These are phyloP conservation scores for Gastrolobium villosum DNA, from an alignment of 306 rosid species.

Conservation along the genomic window DNA sequence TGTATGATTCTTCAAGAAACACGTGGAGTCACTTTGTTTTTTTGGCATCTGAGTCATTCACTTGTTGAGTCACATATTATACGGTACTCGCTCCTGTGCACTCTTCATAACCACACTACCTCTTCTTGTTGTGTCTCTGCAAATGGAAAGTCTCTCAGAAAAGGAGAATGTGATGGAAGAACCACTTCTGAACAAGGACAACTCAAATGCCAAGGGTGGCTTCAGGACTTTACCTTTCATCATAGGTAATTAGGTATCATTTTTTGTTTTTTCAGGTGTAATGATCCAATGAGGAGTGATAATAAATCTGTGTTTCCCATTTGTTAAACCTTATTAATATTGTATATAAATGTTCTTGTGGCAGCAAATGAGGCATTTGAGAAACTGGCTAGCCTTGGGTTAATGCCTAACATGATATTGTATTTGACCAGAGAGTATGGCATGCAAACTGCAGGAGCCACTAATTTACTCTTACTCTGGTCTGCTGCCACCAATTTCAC, in stretches of 20 bases:
- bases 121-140: background rate
- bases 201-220: slow-evolving; percentile 43
- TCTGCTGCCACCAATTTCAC: slow-evolving; percentile 46
- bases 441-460: slow-evolving; percentile 42
- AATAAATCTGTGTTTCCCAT: background rate
- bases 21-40: too few species aligned
- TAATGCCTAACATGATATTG: slow-evolving; percentile 52
- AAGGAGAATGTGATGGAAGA: slow-evolving; percentile 36
- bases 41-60: too few species aligned
- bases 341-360: background rate
- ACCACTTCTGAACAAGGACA: slow-evolving; percentile 40
- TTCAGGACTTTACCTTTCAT: slow-evolving; percentile 52
- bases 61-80: too few species aligned
- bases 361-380: slow-evolving; percentile 52
- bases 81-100: background rate
- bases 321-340: background rate
- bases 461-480: slow-evolving; percentile 45
- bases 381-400: slow-evolving; percentile 42
- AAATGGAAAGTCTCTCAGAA: slow-evolving; percentile 3
- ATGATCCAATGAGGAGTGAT: too few species aligned
- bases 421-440: slow-evolving; percentile 48
- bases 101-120: background rate
- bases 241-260: slow-evolving; percentile 40
- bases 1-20: background rate
- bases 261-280: background rate